Evolutionary conservation across 1,284 basidiomycete species (phyloP).

Genomic region (Bjerkandera adusta): DNA sequence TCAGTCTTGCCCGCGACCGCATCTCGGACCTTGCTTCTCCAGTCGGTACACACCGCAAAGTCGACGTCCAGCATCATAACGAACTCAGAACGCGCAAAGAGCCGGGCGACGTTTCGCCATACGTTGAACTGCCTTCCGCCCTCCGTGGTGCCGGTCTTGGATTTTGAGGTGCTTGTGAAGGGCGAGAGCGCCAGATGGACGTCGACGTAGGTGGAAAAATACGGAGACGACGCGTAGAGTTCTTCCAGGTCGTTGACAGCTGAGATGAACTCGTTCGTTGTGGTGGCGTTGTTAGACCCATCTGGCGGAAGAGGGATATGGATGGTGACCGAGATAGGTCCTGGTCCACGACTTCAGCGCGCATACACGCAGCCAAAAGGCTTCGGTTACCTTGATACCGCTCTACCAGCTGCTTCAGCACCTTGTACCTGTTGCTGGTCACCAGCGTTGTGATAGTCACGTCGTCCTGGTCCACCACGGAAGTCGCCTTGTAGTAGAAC

Average conservation of each 20-base stretch:
- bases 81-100: slow-evolving; percentile 77
- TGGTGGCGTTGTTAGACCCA: slow-evolving; percentile 24
- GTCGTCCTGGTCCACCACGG: slow-evolving; percentile 53
- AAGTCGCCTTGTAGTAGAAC: slow-evolving; percentile 70
- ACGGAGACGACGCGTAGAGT: slow-evolving; percentile 61
- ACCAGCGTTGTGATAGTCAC: slow-evolving; percentile 84
- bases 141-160: slow-evolving; percentile 16
- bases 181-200: slow-evolving; percentile 85
- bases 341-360: slow-evolving; percentile 33
- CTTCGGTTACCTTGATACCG: slow-evolving; percentile 61
- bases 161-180: slow-evolving; percentile 38
- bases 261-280: slow-evolving; percentile 27
- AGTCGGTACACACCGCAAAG: slow-evolving; percentile 80
- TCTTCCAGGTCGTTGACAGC: slow-evolving; percentile 59
- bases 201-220: slow-evolving; percentile 72
- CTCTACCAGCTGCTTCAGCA: slow-evolving; percentile 67
- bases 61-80: slow-evolving; percentile 90
- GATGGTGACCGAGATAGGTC: slow-evolving; percentile 80
- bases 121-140: slow-evolving; percentile 78
- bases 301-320: slow-evolving; percentile 49
- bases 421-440: slow-evolving; percentile 74
- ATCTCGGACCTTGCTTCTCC: slow-evolving; percentile 52
- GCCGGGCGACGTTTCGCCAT: slow-evolving; percentile 81
- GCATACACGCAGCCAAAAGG: neutral
- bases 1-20: slow-evolving; percentile 11